Percentiles rank a stretch among this genome's conserved stretches.
phyloP scores from a whole-genome alignment of 1,139 yeast genomes.

The Blastobotrys indianensis region DNA sequence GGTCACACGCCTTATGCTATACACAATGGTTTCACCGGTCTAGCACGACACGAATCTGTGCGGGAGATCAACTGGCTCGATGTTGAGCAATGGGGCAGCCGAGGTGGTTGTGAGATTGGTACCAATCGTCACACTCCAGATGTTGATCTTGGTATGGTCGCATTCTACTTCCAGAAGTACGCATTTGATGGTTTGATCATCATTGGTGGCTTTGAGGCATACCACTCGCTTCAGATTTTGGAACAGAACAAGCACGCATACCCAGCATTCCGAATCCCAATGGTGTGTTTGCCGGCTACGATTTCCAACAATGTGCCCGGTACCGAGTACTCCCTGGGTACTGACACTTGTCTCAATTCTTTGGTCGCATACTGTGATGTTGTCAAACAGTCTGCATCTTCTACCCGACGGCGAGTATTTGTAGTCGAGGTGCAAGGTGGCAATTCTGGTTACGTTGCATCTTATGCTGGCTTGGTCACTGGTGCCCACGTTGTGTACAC shows the following conservation, averaged over 20 bases:
- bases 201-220: conserved; percentile 96
- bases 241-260: conserved; percentile 64
- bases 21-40: conserved; percentile 89
- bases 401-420: conserved; percentile 89
- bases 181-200: conserved; percentile 78
- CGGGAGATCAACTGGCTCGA: conserved; percentile 75
- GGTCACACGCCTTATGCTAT: conserved; percentile 89
- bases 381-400: conserved; percentile 89
- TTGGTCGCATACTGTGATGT: conserved; percentile 91
- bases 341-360: conserved; percentile 90
- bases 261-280: conserved; percentile 90
- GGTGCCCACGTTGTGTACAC: conserved; percentile 93
- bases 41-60: conserved; percentile 73
- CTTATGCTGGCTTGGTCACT: conserved; percentile 79
- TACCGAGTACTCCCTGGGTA: conserved; percentile 87
- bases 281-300: conserved; percentile 91
- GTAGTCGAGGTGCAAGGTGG: conserved; percentile 99
- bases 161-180: conserved; percentile 83
- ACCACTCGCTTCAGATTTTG: conserved; percentile 72
- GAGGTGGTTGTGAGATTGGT: conserved; percentile 94
- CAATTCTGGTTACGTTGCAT: conserved; percentile 87
- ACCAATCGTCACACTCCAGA: conserved; percentile 86
- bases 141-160: conserved; percentile 78
- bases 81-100: conserved; percentile 82
- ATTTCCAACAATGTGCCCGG: conserved; percentile 98